A percentile compares a stretch with the other conserved stretches of the same genome.
These are phyloP conservation scores for Glebionis coronaria DNA, from an alignment of 129 eudicot species.

Conservation along the genomic window DNA sequence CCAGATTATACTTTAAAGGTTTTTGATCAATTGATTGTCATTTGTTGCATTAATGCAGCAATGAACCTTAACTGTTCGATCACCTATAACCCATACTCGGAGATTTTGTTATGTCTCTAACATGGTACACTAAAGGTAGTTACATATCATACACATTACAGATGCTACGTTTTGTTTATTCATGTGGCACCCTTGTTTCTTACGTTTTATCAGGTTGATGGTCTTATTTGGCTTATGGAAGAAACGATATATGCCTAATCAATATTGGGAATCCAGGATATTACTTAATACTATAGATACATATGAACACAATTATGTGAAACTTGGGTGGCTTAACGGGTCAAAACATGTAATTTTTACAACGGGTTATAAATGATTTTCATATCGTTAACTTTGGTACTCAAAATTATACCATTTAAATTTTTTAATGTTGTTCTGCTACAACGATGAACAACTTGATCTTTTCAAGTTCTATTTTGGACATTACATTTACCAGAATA, in stretches of 20 bases:
- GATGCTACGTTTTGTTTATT: slow-evolving; percentile 6
- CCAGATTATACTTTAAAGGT: too few relatives aligned
- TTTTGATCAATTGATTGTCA: too few relatives aligned
- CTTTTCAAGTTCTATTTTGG: too few relatives aligned
- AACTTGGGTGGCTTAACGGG: too few relatives aligned
- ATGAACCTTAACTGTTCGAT: slow-evolving; percentile 86
- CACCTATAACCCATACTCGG: slow-evolving; percentile 94
- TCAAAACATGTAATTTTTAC: too few relatives aligned
- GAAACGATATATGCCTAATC: slow-evolving; percentile 90
- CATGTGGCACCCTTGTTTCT: neutral
- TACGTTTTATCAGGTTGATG: slow-evolving; percentile 70
- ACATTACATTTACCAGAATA: too few relatives aligned
- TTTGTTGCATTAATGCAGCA: slow-evolving; percentile 43
- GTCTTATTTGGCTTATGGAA: slow-evolving; percentile 91
- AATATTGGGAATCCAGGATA: slow-evolving; percentile 94
- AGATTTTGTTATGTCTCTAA: slow-evolving; percentile 96
- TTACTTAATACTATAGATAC: neutral
- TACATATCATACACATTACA: neutral
- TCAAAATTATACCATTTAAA: too few relatives aligned
- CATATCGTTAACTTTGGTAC: too few relatives aligned
- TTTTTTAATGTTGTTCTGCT: too few relatives aligned
- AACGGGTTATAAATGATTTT: too few relatives aligned
- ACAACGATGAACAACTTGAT: too few relatives aligned
- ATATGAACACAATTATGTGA: neutral
- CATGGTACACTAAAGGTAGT: slow-evolving; percentile 46